Base-by-base conservation (phyloP, 2,329 filamentous ascomycete genomes). In the Claviceps humidiphila region DNA sequence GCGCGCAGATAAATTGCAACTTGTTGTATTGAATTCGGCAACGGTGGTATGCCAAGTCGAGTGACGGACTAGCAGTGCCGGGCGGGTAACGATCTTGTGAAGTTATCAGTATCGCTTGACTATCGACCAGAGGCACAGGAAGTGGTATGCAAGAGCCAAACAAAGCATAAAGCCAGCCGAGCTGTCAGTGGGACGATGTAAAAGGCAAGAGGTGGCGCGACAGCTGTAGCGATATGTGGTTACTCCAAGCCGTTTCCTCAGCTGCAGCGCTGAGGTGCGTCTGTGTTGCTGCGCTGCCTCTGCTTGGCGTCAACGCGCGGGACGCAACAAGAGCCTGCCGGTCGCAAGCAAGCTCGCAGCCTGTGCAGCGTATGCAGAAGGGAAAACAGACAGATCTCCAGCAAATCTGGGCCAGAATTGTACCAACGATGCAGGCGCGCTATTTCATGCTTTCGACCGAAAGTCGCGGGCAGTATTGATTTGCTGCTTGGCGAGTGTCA, bases 381-480 rank as follows among this genome's bases (percentile, higher is more conserved):
- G 38, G 46, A 52, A 38, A 44, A 50, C 53, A 56, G 49, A 43
- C 51, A 51, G 53, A 51, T 47, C 40, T 48, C 54, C 55, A 51
- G 51, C 49, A 45, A 51, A 55, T 57, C 51, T 53, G 49, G 55
- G 54, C 38, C 53, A 59, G 55, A 56, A 57, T 34, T 60, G 60
- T 61, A 69, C 64, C 66, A 70, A 68, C 66, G 41, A 53, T 49
- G 58, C 58, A 60, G 59, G 58, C 62, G 63, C 63, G 60, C 56
- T 67, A 68, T 71, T 66, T 67, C 74, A 75, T 76, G 63, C 63
- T 71, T 69, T 60, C 64, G 60, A 56, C 54, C 55, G 55, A 56
- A 53, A 47, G 58, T 58, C 54, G 58, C 59, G 56, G 58, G 44
- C 47, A 41, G 39, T 54, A 64, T 65, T 59, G 58, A 63, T 63